Conservation (phyloP, 768 basidiomycete genomes). For the Hypsizygus marmoreus region DNA sequence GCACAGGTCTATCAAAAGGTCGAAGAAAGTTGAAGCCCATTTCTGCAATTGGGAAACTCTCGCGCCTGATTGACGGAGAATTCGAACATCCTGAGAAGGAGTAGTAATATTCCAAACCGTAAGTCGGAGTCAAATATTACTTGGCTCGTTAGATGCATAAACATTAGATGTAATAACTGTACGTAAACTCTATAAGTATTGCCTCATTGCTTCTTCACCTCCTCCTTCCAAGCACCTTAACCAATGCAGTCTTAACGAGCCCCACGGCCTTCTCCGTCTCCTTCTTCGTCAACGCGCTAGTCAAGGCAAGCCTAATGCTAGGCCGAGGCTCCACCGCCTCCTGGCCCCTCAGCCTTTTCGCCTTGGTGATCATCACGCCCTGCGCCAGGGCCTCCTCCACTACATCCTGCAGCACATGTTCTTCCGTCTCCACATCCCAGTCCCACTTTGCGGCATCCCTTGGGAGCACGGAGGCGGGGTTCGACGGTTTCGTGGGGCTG, state of each 20-base stretch:
- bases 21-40: too few relatives aligned
- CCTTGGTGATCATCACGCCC: conserved; percentile 84
- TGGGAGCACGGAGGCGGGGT: conserved; percentile 47
- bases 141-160: too few relatives aligned
- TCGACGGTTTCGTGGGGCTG: conserved; percentile 42
- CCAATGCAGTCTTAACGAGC: conserved; percentile 71
- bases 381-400: conserved; percentile 84
- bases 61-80: too few relatives aligned
- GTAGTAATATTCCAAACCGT: too few relatives aligned
- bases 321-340: conserved; percentile 83
- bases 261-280: conserved; percentile 88
- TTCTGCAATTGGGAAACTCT: too few relatives aligned
- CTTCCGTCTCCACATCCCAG: conserved; percentile 69
- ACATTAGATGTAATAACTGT: too few relatives aligned
- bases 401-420: conserved; percentile 83
- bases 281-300: conserved; percentile 79
- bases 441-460: conserved; percentile 51
- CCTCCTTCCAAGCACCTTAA: conserved; percentile 70
- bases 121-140: too few relatives aligned
- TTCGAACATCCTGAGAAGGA: too few relatives aligned
- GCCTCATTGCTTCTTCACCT: conserved; percentile 29
- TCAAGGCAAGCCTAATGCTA: conserved; percentile 82
- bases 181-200: too few relatives aligned
- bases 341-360: conserved; percentile 80
- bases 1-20: too few relatives aligned